A percentile compares a stretch with the other conserved stretches of the same genome.
Conservation (phyloP, 768 basidiomycete species). For the Favolaschia claudopus region DNA sequence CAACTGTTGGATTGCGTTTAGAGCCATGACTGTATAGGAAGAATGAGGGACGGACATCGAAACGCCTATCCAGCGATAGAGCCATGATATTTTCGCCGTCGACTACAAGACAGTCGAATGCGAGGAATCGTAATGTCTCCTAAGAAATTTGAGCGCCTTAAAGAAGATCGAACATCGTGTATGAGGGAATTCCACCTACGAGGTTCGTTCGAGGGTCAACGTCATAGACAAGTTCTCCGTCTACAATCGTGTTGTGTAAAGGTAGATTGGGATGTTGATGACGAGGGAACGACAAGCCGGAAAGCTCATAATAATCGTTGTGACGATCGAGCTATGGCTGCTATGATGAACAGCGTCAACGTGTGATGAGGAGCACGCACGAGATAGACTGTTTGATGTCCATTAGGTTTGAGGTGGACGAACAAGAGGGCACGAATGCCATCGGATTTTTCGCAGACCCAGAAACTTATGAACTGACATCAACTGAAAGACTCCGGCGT, state of each 20-base stretch:
- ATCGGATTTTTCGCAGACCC: slow-evolving; percentile 99
- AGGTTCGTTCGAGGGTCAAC: slow-evolving; percentile 76
- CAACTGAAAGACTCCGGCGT: not conserved
- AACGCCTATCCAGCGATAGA: slow-evolving; percentile 83
- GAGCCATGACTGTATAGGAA: not conserved
- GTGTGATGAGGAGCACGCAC: slow-evolving; percentile 51
- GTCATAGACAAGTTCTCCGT: slow-evolving; percentile 95
- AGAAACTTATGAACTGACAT: slow-evolving; percentile 66
- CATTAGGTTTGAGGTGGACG: slow-evolving; percentile 67
- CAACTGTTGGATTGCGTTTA: slow-evolving; percentile 62
- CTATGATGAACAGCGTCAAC: slow-evolving; percentile 1
- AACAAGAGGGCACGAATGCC: slow-evolving; percentile 91
- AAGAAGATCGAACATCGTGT: slow-evolving; percentile 45
- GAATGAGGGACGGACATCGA: slow-evolving; percentile 75
- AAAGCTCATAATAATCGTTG: slow-evolving; percentile 79
- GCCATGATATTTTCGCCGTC: slow-evolving; percentile 89
- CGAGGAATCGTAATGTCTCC: slow-evolving; percentile 84
- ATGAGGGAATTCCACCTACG: slow-evolving; percentile 52
- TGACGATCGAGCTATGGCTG: slow-evolving; percentile 88
- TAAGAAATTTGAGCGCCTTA: not conserved
- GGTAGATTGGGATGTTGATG: slow-evolving; percentile 74
- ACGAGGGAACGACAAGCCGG: slow-evolving; percentile 90
- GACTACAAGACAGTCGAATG: slow-evolving; percentile 92
- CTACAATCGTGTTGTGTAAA: slow-evolving; percentile 82
- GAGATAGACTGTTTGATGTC: slow-evolving; percentile 73